Conservation (phyloP, 2,329 filamentous ascomycete species). For the Geoglossum cookeanum region DNA sequence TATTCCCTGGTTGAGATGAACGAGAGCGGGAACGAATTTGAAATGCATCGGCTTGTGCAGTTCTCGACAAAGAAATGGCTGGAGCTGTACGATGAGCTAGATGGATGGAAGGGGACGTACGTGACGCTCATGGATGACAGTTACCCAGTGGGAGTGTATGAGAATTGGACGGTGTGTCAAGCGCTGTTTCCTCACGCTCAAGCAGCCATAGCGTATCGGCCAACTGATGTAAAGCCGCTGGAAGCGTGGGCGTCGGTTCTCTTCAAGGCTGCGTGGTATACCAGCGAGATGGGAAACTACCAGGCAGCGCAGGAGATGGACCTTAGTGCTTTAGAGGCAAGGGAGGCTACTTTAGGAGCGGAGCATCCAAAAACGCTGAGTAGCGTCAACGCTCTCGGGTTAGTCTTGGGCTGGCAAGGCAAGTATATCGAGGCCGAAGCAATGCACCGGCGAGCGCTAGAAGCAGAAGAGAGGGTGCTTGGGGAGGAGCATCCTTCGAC, state of each 20-base stretch:
- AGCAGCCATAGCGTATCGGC: background rate
- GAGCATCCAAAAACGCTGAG: background rate
- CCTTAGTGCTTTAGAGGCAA: background rate
- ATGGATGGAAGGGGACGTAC: background rate
- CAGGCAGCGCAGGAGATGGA: background rate
- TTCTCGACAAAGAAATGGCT: conserved; percentile 2
- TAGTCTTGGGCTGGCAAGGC: background rate
- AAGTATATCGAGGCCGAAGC: background rate
- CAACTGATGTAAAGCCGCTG: background rate
- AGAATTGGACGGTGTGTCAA: background rate
- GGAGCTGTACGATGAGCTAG: background rate
- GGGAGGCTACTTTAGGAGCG: background rate
- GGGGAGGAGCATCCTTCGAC: background rate
- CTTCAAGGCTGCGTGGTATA: no score
- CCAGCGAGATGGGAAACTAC: background rate
- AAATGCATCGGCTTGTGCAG: conserved; percentile 10
- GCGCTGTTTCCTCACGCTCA: conserved; percentile 1
- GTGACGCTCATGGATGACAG: background rate
- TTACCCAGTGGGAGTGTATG: background rate
- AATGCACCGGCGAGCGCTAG: background rate
- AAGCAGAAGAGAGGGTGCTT: background rate
- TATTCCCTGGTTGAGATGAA: background rate
- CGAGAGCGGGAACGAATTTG: background rate
- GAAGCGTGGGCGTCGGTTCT: background rate
- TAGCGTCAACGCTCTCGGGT: background rate